phyloP scores from a whole-genome alignment of 108 stramenopile species.

The Epithemia pelagica region DNA sequence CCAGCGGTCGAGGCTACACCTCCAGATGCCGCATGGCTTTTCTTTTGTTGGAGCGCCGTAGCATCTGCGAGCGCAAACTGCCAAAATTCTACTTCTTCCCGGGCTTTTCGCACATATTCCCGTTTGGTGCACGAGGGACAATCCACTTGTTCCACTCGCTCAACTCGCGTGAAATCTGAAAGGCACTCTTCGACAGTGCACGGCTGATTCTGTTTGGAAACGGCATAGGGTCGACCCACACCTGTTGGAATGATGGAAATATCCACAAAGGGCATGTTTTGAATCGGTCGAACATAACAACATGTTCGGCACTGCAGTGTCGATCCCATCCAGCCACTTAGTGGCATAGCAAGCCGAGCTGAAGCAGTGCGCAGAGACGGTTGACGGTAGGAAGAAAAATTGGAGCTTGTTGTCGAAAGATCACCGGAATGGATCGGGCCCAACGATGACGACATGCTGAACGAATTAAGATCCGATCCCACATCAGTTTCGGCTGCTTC shows the following conservation, averaged over 20 bases:
- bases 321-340: slow-evolving; percentile 76
- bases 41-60: background rate
- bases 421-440: no score
- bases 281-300: slow-evolving; percentile 60
- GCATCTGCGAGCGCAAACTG: slow-evolving; percentile 40
- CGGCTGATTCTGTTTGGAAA: slow-evolving; percentile 16
- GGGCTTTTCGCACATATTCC: slow-evolving; percentile 29
- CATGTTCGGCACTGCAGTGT: slow-evolving; percentile 64
- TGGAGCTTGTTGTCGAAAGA: background rate
- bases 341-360: slow-evolving; percentile 18
- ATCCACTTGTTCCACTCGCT: slow-evolving; percentile 68
- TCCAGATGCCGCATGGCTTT: background rate
- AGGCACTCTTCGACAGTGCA: slow-evolving; percentile 43
- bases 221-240: slow-evolving; percentile 14
- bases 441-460: no score
- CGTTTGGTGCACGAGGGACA: slow-evolving; percentile 60
- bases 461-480: no score
- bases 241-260: slow-evolving; percentile 49
- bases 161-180: slow-evolving; percentile 43
- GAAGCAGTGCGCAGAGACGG: background rate
- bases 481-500: background rate
- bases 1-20: background rate
- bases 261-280: slow-evolving; percentile 56
- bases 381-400: background rate
- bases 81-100: slow-evolving; percentile 54